phyloP scores from a whole-genome alignment of 1,139 yeast species.

The Suhomyces atakaporum region DNA sequence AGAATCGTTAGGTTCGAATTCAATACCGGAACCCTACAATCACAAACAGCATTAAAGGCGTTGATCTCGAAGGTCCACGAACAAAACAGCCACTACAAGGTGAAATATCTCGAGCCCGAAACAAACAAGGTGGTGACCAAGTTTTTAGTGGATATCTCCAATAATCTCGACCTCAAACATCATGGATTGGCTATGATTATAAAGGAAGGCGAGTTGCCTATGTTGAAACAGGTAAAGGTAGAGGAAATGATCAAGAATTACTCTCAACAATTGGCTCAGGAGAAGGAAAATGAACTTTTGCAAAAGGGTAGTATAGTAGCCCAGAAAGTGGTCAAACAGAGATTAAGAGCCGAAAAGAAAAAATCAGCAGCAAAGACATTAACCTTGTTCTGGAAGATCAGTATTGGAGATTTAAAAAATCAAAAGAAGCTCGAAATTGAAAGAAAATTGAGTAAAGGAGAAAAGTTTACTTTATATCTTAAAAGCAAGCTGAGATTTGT shows the following conservation, averaged over 20 bases:
- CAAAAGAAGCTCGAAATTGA: slow-evolving; percentile 42
- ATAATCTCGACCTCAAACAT: slow-evolving; percentile 29
- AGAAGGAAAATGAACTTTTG: slow-evolving; percentile 35
- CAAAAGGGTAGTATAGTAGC: slow-evolving; percentile 39
- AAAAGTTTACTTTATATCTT: slow-evolving; percentile 34
- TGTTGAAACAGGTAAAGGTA: slow-evolving; percentile 31
- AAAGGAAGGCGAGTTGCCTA: slow-evolving; percentile 26
- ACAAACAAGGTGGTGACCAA: slow-evolving; percentile 24
- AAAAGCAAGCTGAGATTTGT: slow-evolving; percentile 17
- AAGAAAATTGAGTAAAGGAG: slow-evolving; percentile 35
- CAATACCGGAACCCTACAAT: slow-evolving; percentile 23
- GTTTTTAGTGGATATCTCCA: slow-evolving; percentile 32
- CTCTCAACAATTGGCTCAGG: slow-evolving; percentile 34
- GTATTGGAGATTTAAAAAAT: slow-evolving; percentile 39
- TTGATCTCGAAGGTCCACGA: slow-evolving; percentile 31
- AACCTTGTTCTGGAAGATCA: slow-evolving; percentile 42
- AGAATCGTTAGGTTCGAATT: slow-evolving; percentile 19
- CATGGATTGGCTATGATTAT: slow-evolving; percentile 35
- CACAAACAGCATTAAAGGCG: slow-evolving; percentile 33
- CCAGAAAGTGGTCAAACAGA: slow-evolving; percentile 28
- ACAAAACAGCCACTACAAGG: slow-evolving; percentile 25
- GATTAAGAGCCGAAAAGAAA: slow-evolving; percentile 37
- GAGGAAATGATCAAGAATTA: slow-evolving; percentile 39
- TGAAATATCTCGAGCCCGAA: slow-evolving; percentile 29
- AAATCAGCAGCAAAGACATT: slow-evolving; percentile 39